Conservation (phyloP, 768 basidiomycete species). For the Tylopilus rubrobrunneus region DNA sequence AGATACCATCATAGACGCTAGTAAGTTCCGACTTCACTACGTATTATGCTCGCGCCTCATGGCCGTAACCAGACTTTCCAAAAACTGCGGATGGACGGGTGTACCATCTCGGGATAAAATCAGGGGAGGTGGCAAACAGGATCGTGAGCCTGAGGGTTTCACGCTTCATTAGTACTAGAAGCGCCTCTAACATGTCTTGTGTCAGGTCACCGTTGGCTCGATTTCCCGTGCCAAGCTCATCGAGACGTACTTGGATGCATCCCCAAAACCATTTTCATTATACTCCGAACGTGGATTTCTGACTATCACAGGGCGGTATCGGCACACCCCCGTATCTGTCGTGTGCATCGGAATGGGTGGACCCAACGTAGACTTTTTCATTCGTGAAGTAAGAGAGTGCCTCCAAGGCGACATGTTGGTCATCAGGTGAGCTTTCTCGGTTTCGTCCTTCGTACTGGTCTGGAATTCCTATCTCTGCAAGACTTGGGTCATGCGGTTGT, state of each 20-base stretch:
- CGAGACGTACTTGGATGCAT: slow-evolving; percentile 57
- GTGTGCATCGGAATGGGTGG: slow-evolving; percentile 82
- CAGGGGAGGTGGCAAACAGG: slow-evolving; percentile 78
- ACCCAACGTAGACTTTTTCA: slow-evolving; percentile 82
- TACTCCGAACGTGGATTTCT: slow-evolving; percentile 73
- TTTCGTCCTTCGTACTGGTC: background rate
- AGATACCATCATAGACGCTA: slow-evolving; percentile 59
- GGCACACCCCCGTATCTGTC: slow-evolving; percentile 61
- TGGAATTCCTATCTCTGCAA: slow-evolving; percentile 24
- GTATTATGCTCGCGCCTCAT: background rate
- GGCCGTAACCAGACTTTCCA: slow-evolving; percentile 58
- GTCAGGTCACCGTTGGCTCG: slow-evolving; percentile 70
- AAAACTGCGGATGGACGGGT: slow-evolving; percentile 68
- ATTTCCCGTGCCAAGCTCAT: slow-evolving; percentile 61
- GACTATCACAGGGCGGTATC: slow-evolving; percentile 66
- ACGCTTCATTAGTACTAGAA: background rate
- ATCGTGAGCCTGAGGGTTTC: slow-evolving; percentile 44
- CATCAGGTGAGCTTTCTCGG: slow-evolving; percentile 36
- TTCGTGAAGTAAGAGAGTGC: slow-evolving; percentile 76
- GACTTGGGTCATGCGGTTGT: slow-evolving; percentile 79
- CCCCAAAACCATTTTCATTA: slow-evolving; percentile 56
- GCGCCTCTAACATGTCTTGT: slow-evolving; percentile 1
- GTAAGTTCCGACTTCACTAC: slow-evolving; percentile 38
- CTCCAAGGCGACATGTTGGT: slow-evolving; percentile 57
- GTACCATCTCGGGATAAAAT: slow-evolving; percentile 72